These are phyloP conservation scores for Acorus gramineus DNA, from an alignment of 106 monocot genomes.

Conservation along the genomic window DNA sequence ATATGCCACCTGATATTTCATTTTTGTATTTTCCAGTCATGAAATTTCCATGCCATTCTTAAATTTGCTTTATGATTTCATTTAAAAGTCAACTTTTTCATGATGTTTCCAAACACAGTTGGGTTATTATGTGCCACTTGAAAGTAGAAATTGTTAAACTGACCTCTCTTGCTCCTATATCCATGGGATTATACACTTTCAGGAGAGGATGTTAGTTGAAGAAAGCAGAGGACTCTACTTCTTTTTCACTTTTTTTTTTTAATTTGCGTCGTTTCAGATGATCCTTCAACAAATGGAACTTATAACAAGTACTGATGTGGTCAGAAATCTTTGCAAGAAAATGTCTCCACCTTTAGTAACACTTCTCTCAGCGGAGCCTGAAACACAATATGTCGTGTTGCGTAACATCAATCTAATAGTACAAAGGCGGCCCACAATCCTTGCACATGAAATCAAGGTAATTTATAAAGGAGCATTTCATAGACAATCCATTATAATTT, in stretches of 20 bases:
- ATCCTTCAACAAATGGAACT: conserved; percentile 98
- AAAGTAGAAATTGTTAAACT: too few species aligned
- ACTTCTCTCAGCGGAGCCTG: conserved; percentile 92
- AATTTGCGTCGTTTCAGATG: conserved; percentile 34
- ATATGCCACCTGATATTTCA: too few species aligned
- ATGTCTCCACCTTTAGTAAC: conserved; percentile 93
- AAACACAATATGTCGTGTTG: conserved; percentile 90
- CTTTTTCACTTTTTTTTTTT: not conserved
- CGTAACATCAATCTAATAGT: conserved; percentile 97
- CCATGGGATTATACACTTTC: too few species aligned
- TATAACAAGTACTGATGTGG: conserved; percentile 82
- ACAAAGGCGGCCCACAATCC: conserved; percentile 89
- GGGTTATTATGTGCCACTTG: too few species aligned
- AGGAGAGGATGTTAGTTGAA: too few species aligned
- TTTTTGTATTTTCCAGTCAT: too few species aligned
- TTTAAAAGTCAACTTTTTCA: too few species aligned
- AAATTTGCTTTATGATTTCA: too few species aligned
- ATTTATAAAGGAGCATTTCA: not conserved
- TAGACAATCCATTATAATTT: not conserved
- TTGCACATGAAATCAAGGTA: conserved; percentile 99
- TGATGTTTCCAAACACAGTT: too few species aligned
- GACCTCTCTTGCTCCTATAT: too few species aligned
- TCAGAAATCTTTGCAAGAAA: conserved; percentile 98
- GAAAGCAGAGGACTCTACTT: not conserved
- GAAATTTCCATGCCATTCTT: too few species aligned